A percentile compares a stretch with the other conserved stretches of the same genome.
Conservation (phyloP, 1,139 yeast species). For the Maudiozyma humilis region DNA sequence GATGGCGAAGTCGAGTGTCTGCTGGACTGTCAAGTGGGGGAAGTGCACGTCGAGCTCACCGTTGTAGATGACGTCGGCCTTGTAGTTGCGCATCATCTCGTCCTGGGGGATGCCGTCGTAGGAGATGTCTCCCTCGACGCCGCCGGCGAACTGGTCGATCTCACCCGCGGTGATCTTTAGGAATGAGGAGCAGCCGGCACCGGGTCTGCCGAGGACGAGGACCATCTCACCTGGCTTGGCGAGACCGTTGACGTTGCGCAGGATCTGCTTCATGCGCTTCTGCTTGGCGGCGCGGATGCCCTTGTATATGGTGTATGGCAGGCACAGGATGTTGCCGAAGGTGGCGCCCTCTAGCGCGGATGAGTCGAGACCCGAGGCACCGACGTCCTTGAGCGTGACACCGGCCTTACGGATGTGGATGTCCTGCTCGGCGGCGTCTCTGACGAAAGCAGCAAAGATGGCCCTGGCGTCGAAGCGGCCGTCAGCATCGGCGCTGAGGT, state of each 20-base stretch:
- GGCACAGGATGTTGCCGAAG: constrained; percentile 39
- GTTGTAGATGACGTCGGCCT: constrained; percentile 44
- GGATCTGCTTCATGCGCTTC: constrained; percentile 35
- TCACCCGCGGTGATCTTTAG: constrained; percentile 51
- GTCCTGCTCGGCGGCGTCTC: constrained; percentile 36
- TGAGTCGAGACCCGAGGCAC: constrained; percentile 43
- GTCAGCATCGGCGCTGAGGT: constrained; percentile 8
- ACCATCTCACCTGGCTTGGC: constrained; percentile 53
- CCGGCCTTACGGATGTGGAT: constrained; percentile 41
- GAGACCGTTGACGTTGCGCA: constrained; percentile 37
- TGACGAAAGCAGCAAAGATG: constrained; percentile 14
- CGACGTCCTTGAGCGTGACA: constrained; percentile 40
- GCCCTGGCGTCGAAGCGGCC: constrained; percentile 18
- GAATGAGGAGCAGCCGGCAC: constrained; percentile 58
- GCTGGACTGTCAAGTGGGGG: constrained; percentile 46
- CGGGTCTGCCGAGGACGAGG: constrained; percentile 57
- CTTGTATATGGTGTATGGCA: constrained; percentile 32
- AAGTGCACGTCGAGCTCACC: constrained; percentile 49
- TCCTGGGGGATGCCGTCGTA: constrained; percentile 45
- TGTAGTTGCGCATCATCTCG: constrained; percentile 41
- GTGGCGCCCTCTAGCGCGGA: constrained; percentile 42
- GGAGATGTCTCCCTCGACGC: constrained; percentile 30
- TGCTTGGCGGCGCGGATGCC: constrained; percentile 20
- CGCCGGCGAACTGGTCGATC: constrained; percentile 30
- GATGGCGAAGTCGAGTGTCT: constrained; percentile 38